Percentiles rank a stretch among this genome's conserved stretches.
phyloP scores from a whole-genome alignment of 768 basidiomycete genomes.

The Panellus pusillus region DNA sequence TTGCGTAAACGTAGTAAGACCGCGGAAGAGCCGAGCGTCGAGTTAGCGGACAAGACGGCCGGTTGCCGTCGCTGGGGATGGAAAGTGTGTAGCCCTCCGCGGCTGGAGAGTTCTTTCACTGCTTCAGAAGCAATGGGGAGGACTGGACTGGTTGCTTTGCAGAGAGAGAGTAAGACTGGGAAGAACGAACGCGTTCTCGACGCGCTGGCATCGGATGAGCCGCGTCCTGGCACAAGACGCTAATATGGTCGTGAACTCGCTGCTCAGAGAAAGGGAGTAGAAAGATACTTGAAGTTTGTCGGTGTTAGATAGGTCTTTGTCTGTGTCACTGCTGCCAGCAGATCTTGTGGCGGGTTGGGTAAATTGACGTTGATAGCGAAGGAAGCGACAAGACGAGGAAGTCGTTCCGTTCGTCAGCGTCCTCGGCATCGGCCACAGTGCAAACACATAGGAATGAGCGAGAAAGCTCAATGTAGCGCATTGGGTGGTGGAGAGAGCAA shows the following conservation, averaged over 20 bases:
- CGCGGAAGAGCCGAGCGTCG: conserved; percentile 70
- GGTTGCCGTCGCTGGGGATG: conserved; percentile 53
- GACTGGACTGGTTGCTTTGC: conserved; percentile 26
- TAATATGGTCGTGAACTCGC: not conserved
- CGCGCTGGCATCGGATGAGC: conserved; percentile 41
- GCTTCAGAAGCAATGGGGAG: conserved; percentile 55
- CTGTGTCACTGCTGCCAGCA: conserved; percentile 54
- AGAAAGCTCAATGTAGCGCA: not conserved
- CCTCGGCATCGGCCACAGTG: conserved; percentile 51
- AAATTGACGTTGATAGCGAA: conserved; percentile 55
- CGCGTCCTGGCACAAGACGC: conserved; percentile 60
- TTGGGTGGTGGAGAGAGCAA: no score
- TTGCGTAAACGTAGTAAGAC: conserved; percentile 75
- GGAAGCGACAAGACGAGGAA: conserved; percentile 44
- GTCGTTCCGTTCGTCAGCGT: conserved; percentile 43
- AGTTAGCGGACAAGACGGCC: conserved; percentile 59
- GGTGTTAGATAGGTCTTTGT: conserved; percentile 43
- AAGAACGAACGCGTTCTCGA: conserved; percentile 43
- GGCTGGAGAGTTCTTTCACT: conserved; percentile 45
- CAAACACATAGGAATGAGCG: conserved; percentile 16
- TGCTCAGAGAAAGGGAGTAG: no score
- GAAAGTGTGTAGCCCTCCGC: conserved; percentile 63
- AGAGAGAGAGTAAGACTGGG: conserved; percentile 46
- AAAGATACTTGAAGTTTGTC: conserved; percentile 50
- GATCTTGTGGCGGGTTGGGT: conserved; percentile 49